Percentiles rank a stretch among this genome's conserved stretches.
Conservation (phyloP, 2,329 filamentous ascomycete species). For the Alternaria triticimaculans region DNA sequence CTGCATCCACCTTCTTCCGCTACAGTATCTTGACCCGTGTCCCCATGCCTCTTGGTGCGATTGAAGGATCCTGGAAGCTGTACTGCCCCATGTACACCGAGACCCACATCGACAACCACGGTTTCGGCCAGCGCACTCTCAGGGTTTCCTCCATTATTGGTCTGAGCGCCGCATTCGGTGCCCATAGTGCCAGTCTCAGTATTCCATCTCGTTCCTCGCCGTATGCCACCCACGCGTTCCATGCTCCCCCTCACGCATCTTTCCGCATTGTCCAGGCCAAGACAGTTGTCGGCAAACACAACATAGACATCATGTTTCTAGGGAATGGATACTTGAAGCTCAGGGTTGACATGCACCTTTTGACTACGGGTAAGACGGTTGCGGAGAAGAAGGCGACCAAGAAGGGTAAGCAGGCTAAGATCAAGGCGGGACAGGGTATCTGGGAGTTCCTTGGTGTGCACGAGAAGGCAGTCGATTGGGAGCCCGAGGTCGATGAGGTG, state of each 20-base stretch:
- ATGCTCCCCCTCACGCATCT: conserved; percentile 35
- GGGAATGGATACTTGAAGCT: conserved; percentile 40
- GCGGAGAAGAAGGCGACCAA: conserved; percentile 16
- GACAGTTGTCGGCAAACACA: conserved; percentile 33
- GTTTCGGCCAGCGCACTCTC: conserved; percentile 34
- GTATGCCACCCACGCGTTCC: conserved; percentile 25
- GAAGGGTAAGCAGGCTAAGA: conserved; percentile 24
- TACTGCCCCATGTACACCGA: conserved; percentile 36
- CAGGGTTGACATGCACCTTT: conserved; percentile 32
- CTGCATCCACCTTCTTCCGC: conserved; percentile 26
- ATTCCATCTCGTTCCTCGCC: conserved; percentile 38
- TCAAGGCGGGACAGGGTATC: conserved; percentile 9
- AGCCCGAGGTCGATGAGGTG: conserved; percentile 18
- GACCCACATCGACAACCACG: conserved; percentile 38
- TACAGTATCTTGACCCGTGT: conserved; percentile 25
- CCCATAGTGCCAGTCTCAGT: conserved; percentile 34
- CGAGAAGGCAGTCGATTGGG: conserved; percentile 14
- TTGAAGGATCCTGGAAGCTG: conserved; percentile 35
- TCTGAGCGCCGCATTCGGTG: conserved; percentile 26
- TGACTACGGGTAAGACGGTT: conserved; percentile 34
- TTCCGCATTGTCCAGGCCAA: conserved; percentile 29
- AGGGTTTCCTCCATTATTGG: conserved; percentile 27
- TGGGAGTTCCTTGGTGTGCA: conserved; percentile 33
- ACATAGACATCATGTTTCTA: conserved; percentile 35
- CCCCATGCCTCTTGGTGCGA: conserved; percentile 32